Conservation (phyloP, 805 yeast species). For the Metschnikowia aberdeeniae region DNA sequence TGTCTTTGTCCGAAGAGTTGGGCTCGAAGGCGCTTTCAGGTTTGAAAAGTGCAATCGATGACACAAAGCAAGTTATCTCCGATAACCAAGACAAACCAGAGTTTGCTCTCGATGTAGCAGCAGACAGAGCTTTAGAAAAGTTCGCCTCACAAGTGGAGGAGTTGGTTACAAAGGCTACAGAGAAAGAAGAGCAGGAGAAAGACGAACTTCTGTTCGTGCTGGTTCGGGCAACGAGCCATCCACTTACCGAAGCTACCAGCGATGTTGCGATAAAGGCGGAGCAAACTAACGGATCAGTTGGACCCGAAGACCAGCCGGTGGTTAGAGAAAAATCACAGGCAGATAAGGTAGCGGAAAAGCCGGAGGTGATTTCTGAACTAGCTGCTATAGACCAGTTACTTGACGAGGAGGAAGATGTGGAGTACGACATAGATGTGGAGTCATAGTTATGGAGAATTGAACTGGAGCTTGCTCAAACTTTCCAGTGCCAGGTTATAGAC, state of each 20-base stretch:
- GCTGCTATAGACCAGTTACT: slow-evolving; percentile 32
- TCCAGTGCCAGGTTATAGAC: neutral
- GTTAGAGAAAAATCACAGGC: neutral
- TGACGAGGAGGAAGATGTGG: slow-evolving; percentile 37
- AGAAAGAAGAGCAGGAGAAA: slow-evolving; percentile 13
- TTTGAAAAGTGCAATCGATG: slow-evolving; percentile 31
- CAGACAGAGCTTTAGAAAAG: slow-evolving; percentile 29
- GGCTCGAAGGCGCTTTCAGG: slow-evolving; percentile 30
- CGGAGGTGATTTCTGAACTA: slow-evolving; percentile 13
- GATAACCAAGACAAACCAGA: slow-evolving; percentile 22
- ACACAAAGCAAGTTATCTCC: slow-evolving; percentile 26
- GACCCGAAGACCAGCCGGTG: neutral
- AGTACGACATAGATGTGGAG: slow-evolving; percentile 29
- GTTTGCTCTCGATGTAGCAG: slow-evolving; percentile 30
- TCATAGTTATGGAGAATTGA: slow-evolving; percentile 20
- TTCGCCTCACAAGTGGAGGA: slow-evolving; percentile 26
- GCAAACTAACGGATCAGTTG: neutral
- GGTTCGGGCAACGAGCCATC: neutral
- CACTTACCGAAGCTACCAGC: neutral
- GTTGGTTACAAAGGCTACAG: slow-evolving; percentile 22
- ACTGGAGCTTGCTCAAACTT: neutral
- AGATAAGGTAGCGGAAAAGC: neutral
- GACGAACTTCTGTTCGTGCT: slow-evolving; percentile 6
- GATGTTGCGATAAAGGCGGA: neutral
- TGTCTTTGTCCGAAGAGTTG: slow-evolving; percentile 30